Conservation (phyloP, 163 green algal genomes). For the Trebouxia gelatinosa region DNA sequence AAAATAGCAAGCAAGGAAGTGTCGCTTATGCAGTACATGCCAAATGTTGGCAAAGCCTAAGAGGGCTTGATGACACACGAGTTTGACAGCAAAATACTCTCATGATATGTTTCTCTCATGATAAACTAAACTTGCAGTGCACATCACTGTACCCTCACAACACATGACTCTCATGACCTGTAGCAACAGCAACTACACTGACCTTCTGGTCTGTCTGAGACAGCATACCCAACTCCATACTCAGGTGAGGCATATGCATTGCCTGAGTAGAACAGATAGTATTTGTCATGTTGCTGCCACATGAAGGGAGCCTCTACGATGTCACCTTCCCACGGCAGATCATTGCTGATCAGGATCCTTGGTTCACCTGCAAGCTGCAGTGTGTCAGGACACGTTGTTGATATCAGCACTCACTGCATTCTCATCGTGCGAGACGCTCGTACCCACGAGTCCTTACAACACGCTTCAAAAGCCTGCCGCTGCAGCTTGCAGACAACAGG, state of each 20-base stretch:
- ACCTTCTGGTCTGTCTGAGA: background rate
- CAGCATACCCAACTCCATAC: slow-evolving; percentile 19
- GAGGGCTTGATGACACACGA: too few relatives aligned
- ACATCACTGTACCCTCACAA: background rate
- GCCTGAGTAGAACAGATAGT: slow-evolving; percentile 29
- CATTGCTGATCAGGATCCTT: background rate
- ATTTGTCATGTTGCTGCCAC: slow-evolving; percentile 17
- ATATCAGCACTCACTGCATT: background rate
- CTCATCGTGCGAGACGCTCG: background rate
- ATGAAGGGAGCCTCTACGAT: slow-evolving; percentile 24
- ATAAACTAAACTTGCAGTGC: background rate
- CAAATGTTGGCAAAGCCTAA: too few relatives aligned
- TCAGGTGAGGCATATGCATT: background rate
- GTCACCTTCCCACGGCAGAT: slow-evolving; percentile 6
- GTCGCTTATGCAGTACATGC: too few relatives aligned
- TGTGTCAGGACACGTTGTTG: background rate
- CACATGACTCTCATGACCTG: background rate
- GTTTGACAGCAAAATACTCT: background rate
- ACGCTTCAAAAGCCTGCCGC: slow-evolving; percentile 52
- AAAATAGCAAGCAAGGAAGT: too few relatives aligned
- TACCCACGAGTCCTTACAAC: slow-evolving; percentile 72
- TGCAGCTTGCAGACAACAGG: slow-evolving; percentile 50
- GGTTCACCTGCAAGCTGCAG: slow-evolving; percentile 1
- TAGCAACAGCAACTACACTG: background rate
- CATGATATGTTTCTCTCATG: too few relatives aligned